Evolutionary conservation across 495 filamentous ascomycete species (phyloP).

Genomic region (Podospora fimiseda): DNA sequence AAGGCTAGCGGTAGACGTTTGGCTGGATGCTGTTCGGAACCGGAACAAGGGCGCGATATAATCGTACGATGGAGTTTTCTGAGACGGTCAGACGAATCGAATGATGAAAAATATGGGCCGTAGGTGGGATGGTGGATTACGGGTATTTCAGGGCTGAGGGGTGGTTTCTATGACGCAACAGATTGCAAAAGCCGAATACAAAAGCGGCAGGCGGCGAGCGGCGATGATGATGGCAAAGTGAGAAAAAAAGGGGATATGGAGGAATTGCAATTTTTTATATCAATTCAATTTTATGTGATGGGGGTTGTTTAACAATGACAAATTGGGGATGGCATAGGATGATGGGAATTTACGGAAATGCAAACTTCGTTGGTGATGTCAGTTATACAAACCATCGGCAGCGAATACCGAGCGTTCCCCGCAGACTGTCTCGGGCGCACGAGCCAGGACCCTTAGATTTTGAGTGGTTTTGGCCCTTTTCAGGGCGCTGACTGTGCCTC

Average conservation of each 20-base stretch:
- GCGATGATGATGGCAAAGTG: not conserved
- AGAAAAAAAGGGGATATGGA: not conserved
- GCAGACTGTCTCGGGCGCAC: conserved; percentile 1
- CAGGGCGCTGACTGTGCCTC: too few relatives aligned
- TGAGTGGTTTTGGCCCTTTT: not conserved
- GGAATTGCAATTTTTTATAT: not conserved
- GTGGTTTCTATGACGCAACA: not conserved
- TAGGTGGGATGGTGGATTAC: not conserved
- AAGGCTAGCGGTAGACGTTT: too few relatives aligned
- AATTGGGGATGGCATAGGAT: not conserved
- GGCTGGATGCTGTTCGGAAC: too few relatives aligned
- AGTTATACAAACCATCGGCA: not conserved
- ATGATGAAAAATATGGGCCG: not conserved
- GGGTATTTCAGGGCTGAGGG: not conserved
- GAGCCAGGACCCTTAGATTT: conserved; percentile 4
- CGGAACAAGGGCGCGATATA: not conserved
- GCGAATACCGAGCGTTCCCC: conserved; percentile 17
- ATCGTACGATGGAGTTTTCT: conserved; percentile 3
- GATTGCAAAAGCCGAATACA: not conserved
- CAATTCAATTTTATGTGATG: not conserved
- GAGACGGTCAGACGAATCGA: not conserved
- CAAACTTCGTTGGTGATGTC: conserved; percentile 9
- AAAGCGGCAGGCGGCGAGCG: too few relatives aligned
- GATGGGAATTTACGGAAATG: not conserved
- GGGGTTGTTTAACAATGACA: not conserved